Percentiles rank a stretch among this genome's conserved stretches.
phyloP scores from a whole-genome alignment of 805 yeast species.

The Ogataea philodendri region DNA sequence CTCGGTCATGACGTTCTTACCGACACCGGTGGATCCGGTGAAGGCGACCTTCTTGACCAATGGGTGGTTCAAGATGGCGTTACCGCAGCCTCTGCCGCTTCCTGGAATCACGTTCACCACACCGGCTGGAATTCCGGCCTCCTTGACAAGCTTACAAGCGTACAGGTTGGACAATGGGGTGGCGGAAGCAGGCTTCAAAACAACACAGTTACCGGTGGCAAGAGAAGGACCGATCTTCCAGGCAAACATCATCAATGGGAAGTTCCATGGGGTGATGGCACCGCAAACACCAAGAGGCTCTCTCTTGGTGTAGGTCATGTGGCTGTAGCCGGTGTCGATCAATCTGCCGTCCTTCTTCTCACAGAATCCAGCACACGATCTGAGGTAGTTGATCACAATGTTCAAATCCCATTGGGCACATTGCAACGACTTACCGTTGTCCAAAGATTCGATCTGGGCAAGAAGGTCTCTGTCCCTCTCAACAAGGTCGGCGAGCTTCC shows the following conservation, averaged over 20 bases:
- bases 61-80: conserved; percentile 73
- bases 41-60: conserved; percentile 87
- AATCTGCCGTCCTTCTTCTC: conserved; percentile 79
- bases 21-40: conserved; percentile 91
- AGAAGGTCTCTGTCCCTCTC: conserved; percentile 70
- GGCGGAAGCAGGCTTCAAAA: conserved; percentile 86
- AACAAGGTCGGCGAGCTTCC: conserved; percentile 73
- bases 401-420: conserved; percentile 76
- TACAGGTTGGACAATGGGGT: conserved; percentile 87
- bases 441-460: conserved; percentile 80
- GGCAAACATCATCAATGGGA: conserved; percentile 89
- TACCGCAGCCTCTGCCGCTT: conserved; percentile 81
- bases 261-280: conserved; percentile 96
- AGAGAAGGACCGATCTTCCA: conserved; percentile 95
- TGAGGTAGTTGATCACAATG: conserved; percentile 63
- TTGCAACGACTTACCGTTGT: conserved; percentile 80
- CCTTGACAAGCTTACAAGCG: conserved; percentile 63
- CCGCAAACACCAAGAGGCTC: conserved; percentile 96
- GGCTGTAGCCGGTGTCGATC: conserved; percentile 70
- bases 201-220: conserved; percentile 86
- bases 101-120: conserved; percentile 87
- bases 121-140: conserved; percentile 92
- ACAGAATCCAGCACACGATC: conserved; percentile 89
- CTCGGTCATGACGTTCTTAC: conserved; percentile 66
- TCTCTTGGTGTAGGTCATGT: conserved; percentile 75